Evolutionary conservation across 768 basidiomycete genomes (phyloP).

Genomic region (Mycena indigotica): DNA sequence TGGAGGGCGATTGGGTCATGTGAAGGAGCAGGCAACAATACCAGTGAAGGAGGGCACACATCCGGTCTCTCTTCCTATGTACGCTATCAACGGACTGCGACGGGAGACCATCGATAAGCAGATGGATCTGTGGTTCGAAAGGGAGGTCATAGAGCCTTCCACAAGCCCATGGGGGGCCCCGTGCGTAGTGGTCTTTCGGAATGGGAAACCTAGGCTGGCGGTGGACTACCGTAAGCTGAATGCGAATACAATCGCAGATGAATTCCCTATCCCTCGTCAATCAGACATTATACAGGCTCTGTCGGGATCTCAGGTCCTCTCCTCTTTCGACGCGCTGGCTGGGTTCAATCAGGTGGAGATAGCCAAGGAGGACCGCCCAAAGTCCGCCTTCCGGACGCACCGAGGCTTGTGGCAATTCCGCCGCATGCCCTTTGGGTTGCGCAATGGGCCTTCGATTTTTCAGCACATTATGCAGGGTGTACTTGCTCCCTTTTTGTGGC

Average conservation of each 20-base stretch:
- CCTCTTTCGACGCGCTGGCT: conserved; percentile 26
- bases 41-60: conserved; percentile 13
- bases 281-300: conserved; percentile 27
- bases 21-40: conserved; percentile 18
- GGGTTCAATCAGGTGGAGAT: conserved; percentile 35
- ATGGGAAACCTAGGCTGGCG: conserved; percentile 38
- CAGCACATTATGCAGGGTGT: conserved; percentile 11
- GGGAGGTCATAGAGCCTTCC: conserved; percentile 34
- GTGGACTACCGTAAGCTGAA: conserved; percentile 33
- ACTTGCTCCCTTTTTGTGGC: too few species aligned
- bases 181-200: conserved; percentile 36
- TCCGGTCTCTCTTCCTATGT: conserved; percentile 26
- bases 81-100: conserved; percentile 25
- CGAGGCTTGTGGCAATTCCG: conserved; percentile 34
- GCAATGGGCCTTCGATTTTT: conserved; percentile 10
- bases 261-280: conserved; percentile 31
- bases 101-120: conserved; percentile 31
- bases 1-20: conserved; percentile 26
- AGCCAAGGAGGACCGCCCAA: conserved; percentile 21
- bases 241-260: conserved; percentile 23
- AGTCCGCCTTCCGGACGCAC: conserved; percentile 35
- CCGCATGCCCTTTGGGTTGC: conserved; percentile 3
- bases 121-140: conserved; percentile 30
- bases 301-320: conserved; percentile 21
- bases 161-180: conserved; percentile 23